Evolutionary conservation across 176 grass and related monocot species (phyloP).

Genomic region (barley (Hordeum vulgare)): DNA sequence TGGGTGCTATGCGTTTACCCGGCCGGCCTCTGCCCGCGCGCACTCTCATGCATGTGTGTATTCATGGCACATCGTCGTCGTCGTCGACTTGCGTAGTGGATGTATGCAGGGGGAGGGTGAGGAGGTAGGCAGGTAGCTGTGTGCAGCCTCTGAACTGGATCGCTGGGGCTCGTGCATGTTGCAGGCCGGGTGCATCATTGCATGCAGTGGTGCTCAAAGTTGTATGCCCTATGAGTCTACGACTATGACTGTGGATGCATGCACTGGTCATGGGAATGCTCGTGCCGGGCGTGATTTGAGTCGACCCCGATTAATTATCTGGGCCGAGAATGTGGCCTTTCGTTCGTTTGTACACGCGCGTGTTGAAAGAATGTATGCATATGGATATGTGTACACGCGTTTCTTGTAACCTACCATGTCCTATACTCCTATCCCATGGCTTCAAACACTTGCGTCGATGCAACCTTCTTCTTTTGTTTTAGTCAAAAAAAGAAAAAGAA

Average conservation of each 20-base stretch:
- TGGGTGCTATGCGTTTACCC: not conserved
- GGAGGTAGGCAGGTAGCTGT: too few relatives aligned
- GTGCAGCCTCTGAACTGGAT: too few relatives aligned
- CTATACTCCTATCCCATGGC: too few relatives aligned
- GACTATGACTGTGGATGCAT: not conserved
- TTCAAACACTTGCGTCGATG: too few relatives aligned
- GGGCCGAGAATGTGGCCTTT: not conserved
- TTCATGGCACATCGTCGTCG: not conserved
- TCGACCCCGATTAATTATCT: not conserved
- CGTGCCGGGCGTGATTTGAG: not conserved
- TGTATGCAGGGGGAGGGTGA: not conserved
- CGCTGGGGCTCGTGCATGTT: constrained; percentile 16
- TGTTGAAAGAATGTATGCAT: too few relatives aligned
- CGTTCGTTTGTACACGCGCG: too few relatives aligned
- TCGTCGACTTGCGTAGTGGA: not conserved
- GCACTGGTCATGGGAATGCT: not conserved
- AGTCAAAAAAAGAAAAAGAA: too few relatives aligned
- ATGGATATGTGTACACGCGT: too few relatives aligned
- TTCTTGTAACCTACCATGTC: too few relatives aligned
- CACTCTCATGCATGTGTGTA: not conserved
- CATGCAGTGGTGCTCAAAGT: not conserved
- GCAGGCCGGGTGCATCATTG: constrained; percentile 33
- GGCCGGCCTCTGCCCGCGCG: not conserved
- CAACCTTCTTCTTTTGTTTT: too few relatives aligned
- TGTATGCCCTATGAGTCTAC: too few relatives aligned